These are phyloP conservation scores for Letharia lupina DNA, from an alignment of 495 filamentous ascomycete species.

Conservation along the genomic window DNA sequence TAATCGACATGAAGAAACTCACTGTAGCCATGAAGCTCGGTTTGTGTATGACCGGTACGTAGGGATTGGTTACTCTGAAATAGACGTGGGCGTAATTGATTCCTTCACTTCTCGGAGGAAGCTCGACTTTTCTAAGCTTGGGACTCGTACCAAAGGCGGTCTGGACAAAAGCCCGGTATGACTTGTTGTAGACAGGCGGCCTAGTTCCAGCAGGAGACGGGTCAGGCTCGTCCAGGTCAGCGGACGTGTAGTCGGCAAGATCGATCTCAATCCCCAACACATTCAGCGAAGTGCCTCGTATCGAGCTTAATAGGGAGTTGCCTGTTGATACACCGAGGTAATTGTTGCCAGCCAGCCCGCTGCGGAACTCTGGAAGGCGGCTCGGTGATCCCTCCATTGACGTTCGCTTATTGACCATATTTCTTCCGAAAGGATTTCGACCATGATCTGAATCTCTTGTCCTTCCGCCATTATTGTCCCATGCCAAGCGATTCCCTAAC, in stretches of 20 bases:
- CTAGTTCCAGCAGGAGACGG: conserved; percentile 29
- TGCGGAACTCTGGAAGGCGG: conserved; percentile 41
- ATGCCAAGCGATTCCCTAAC: conserved; percentile 9
- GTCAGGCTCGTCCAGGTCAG: conserved; percentile 53
- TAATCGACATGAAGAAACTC: conserved; percentile 26
- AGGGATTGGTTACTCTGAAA: conserved; percentile 63
- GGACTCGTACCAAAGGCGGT: conserved; percentile 52
- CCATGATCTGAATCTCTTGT: neutral
- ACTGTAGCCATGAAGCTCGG: conserved; percentile 60
- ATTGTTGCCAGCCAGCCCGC: conserved; percentile 52
- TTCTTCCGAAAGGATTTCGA: neutral
- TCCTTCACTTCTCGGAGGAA: conserved; percentile 50
- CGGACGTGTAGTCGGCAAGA: conserved; percentile 58
- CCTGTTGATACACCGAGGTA: conserved; percentile 64
- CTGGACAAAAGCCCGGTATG: conserved; percentile 56
- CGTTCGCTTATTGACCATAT: neutral
- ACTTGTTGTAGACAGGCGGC: conserved; percentile 53
- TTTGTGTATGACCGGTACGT: conserved; percentile 61
- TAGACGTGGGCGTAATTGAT: conserved; percentile 61
- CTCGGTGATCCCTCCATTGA: conserved; percentile 22
- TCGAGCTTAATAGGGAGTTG: conserved; percentile 58
- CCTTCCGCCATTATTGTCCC: conserved; percentile 12
- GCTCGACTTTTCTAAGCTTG: conserved; percentile 43
- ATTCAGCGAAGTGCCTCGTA: conserved; percentile 63
- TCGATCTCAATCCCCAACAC: conserved; percentile 72